Evolutionary conservation across 257 asterid species (phyloP).

Genomic region (Ophiorrhiza pumila): DNA sequence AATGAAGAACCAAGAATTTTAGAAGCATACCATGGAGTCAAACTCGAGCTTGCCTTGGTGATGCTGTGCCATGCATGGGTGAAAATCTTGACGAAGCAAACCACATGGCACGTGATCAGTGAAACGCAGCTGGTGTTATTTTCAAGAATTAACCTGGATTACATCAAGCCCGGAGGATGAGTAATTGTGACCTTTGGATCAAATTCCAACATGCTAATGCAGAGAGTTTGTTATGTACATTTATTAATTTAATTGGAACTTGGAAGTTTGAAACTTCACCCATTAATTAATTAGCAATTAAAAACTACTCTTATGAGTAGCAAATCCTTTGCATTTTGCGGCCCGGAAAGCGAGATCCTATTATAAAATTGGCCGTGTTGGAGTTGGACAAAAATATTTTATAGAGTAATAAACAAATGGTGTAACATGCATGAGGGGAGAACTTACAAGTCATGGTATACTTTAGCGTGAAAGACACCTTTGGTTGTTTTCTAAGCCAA

Average conservation of each 20-base stretch:
- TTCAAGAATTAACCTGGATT: conserved; percentile 52
- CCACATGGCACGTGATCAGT: conserved; percentile 56
- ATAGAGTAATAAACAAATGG: conserved; percentile 9
- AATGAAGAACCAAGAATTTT: background rate
- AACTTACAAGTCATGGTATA: background rate
- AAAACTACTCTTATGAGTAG: background rate
- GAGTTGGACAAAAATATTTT: background rate
- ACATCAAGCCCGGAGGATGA: conserved; percentile 54
- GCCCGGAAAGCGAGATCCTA: conserved; percentile 30
- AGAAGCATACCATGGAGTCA: too few relatives aligned
- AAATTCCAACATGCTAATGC: conserved; percentile 36
- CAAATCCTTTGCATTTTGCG: conserved; percentile 19
- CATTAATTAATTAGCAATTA: conserved; percentile 13
- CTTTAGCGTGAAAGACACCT: conserved; percentile 26
- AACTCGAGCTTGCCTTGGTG: too few relatives aligned
- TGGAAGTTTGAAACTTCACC: conserved; percentile 31
- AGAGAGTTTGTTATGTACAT: conserved; percentile 22
- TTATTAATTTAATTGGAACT: conserved; percentile 13
- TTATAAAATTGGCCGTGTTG: conserved; percentile 13
- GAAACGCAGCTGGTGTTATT: conserved; percentile 22
- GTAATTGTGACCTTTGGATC: conserved; percentile 34
- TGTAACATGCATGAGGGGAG: too few relatives aligned
- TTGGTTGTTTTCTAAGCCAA: background rate
- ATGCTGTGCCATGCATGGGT: too few relatives aligned
- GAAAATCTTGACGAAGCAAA: conserved; percentile 16